A percentile compares a stretch with the other conserved stretches of the same genome.
These are phyloP conservation scores for Coriaria nepalensis DNA, from an alignment of 306 rosid genomes.

Conservation along the genomic window DNA sequence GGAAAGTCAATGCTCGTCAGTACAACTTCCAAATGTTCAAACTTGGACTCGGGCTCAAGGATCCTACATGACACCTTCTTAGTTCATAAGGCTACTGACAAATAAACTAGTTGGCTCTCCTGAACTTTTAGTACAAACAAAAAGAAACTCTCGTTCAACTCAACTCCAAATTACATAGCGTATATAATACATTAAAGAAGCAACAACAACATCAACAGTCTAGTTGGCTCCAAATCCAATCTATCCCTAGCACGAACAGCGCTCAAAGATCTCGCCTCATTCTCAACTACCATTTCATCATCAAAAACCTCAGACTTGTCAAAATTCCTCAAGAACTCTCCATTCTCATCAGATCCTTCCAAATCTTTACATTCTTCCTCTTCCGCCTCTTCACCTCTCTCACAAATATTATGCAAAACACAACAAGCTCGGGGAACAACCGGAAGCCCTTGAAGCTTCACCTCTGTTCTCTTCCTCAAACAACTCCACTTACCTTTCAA, in stretches of 20 bases:
- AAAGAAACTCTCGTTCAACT: too few species aligned
- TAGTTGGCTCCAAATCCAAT: constrained; percentile 44
- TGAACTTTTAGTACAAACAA: too few species aligned
- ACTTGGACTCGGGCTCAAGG: too few species aligned
- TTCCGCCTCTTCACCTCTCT: constrained; percentile 39
- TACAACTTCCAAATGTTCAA: too few species aligned
- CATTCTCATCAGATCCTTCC: too few species aligned
- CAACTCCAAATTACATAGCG: too few species aligned
- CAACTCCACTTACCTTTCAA: constrained; percentile 78
- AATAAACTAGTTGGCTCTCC: too few species aligned
- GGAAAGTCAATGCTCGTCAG: too few species aligned
- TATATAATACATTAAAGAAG: not conserved
- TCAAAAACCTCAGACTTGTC: constrained; percentile 39
- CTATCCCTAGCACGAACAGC: constrained; percentile 46
- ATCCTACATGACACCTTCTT: too few species aligned
- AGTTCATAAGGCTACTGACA: too few species aligned
- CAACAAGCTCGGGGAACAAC: constrained; percentile 78
- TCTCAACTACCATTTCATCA: constrained; percentile 53
- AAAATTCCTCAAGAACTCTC: constrained; percentile 2
- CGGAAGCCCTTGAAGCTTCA: constrained; percentile 70
- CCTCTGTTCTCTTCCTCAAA: constrained; percentile 75
- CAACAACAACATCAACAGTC: not conserved
- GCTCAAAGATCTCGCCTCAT: constrained; percentile 21
- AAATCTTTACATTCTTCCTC: too few species aligned
- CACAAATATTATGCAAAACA: constrained; percentile 73